Percentiles rank a stretch among this genome's conserved stretches.
phyloP scores from a whole-genome alignment of 176 grass and related monocot genomes.

The Aegilops bicornis region DNA sequence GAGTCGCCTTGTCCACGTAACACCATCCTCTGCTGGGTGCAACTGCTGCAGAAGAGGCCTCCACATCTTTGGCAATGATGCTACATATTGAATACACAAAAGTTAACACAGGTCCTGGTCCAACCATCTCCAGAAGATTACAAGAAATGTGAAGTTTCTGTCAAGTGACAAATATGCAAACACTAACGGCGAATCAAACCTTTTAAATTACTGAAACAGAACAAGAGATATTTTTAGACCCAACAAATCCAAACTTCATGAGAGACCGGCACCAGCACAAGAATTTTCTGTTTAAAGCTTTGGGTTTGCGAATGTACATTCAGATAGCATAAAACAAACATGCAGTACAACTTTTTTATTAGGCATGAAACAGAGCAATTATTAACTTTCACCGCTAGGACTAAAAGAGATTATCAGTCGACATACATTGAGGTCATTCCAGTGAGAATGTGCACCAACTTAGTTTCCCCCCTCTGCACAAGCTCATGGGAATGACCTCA shows the following conservation, averaged over 20 bases:
- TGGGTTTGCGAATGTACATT: background rate
- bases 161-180: background rate
- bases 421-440: background rate
- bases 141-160: background rate
- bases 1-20: constrained; percentile 93
- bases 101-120: constrained; percentile 3
- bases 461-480: background rate
- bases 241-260: background rate
- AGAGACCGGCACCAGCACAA: background rate
- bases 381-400: background rate
- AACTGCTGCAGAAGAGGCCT: constrained; percentile 82
- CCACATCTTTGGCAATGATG: constrained; percentile 97
- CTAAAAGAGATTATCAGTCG: background rate
- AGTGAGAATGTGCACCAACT: background rate
- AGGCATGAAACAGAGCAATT: background rate
- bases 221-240: background rate
- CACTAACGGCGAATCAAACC: background rate
- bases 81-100: constrained; percentile 42
- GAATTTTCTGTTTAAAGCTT: background rate
- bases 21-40: constrained; percentile 84
- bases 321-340: background rate
- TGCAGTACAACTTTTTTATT: background rate
- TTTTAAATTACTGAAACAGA: constrained; percentile 10
- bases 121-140: background rate
- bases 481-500: background rate